A percentile compares a stretch with the other conserved stretches of the same genome.
phyloP scores from a whole-genome alignment of 2,329 filamentous ascomycete species.

The Sphaerulina populicola region DNA sequence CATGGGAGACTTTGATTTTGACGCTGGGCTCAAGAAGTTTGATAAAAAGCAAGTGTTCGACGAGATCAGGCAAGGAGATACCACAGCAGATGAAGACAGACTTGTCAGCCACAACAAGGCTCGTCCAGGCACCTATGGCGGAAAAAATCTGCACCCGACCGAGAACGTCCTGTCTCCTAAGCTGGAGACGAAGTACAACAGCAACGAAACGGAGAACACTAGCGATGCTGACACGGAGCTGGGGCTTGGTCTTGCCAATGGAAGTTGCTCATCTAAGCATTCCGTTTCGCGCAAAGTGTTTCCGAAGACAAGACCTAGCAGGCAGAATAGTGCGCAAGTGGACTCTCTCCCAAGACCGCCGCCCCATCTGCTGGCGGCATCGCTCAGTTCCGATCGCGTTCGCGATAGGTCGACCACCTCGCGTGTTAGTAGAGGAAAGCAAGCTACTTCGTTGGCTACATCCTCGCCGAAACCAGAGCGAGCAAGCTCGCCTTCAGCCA shows the following conservation, averaged over 20 bases:
- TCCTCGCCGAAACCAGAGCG: conserved; percentile 27
- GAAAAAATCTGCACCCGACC: conserved; percentile 83
- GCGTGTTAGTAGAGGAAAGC: conserved; percentile 18
- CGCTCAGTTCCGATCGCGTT: conserved; percentile 26
- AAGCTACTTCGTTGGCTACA: conserved; percentile 19
- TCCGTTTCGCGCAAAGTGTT: conserved; percentile 21
- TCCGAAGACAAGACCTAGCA: conserved; percentile 30
- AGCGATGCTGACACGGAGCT: conserved; percentile 33
- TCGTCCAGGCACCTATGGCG: conserved; percentile 47
- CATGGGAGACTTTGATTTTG: conserved; percentile 90
- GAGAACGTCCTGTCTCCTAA: conserved; percentile 76
- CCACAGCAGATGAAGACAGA: conserved; percentile 80
- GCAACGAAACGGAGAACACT: conserved; percentile 26
- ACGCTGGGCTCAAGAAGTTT: conserved; percentile 81
- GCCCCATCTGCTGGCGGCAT: conserved; percentile 27
- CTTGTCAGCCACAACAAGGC: conserved; percentile 79
- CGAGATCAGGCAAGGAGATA: conserved; percentile 81
- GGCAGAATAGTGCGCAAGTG: conserved; percentile 36
- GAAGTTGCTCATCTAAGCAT: conserved; percentile 29
- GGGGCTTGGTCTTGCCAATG: conserved; percentile 30
- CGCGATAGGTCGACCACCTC: conserved; percentile 23
- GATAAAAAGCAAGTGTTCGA: conserved; percentile 89
- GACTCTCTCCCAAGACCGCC: conserved; percentile 17
- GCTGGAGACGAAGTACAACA: conserved; percentile 25
- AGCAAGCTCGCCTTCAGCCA: conserved; percentile 27